phyloP scores from a whole-genome alignment of 805 yeast species.

The Ogataea glucozyma region DNA sequence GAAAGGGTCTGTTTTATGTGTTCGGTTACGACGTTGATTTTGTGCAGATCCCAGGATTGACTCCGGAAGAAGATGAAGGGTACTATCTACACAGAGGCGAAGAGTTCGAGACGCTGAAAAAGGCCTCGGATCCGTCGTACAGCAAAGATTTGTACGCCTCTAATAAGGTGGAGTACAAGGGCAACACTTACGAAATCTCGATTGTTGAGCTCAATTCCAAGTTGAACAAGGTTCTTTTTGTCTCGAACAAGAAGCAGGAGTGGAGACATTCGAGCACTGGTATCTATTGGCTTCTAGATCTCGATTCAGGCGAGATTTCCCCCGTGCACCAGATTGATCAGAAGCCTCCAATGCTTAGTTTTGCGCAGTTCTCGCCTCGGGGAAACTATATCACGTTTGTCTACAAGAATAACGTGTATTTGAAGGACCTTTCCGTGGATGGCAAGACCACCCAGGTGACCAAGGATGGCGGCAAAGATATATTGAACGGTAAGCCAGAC shows the following conservation, averaged over 20 bases:
- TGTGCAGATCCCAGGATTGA: constrained; percentile 28
- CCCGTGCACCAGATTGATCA: constrained; percentile 24
- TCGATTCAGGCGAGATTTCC: constrained; percentile 32
- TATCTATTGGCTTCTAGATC: constrained; percentile 61
- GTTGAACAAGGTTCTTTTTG: constrained; percentile 52
- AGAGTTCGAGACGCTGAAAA: constrained; percentile 18
- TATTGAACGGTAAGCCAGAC: constrained; percentile 72
- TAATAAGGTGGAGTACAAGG: constrained; percentile 43
- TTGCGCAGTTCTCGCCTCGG: constrained; percentile 62
- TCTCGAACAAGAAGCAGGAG: constrained; percentile 48
- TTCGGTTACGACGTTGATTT: constrained; percentile 28
- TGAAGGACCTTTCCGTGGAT: constrained; percentile 39
- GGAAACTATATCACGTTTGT: constrained; percentile 59
- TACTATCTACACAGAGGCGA: constrained; percentile 33
- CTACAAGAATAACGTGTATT: constrained; percentile 53
- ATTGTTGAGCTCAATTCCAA: constrained; percentile 45
- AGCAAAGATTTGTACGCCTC: constrained; percentile 34
- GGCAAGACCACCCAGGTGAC: constrained; percentile 40
- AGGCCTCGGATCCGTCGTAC: constrained; percentile 34
- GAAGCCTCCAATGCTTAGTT: constrained; percentile 42
- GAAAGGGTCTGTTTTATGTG: constrained; percentile 34
- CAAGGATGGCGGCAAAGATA: constrained; percentile 49
- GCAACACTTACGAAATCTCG: constrained; percentile 40
- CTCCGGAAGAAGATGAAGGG: constrained; percentile 46
- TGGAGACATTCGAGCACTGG: constrained; percentile 74